Base-by-base conservation (phyloP, 2,329 filamentous ascomycete species). In the Setomelanomma holmii region DNA sequence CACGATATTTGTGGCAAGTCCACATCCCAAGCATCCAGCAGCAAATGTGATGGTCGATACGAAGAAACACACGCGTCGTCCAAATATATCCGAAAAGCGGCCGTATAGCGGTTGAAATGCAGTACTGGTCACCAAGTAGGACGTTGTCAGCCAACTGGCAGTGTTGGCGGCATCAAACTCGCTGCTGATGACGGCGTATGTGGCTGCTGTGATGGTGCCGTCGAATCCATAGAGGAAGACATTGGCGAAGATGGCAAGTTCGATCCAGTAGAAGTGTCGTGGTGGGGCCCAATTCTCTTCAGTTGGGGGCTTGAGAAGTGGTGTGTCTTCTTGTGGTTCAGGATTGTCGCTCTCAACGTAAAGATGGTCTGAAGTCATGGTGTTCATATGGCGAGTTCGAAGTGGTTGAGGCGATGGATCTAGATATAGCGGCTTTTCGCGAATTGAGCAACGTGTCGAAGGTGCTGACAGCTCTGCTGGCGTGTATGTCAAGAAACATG, bases 31-130 rank as follows among this genome's bases (percentile, higher is more conserved):
- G 52, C 68, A 71, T 11, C 68, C 69, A 17, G 58, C 40, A n/a
- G 58, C 63, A 33, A 71, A 71, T 0, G 67, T 63, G n/a, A 64
- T 63, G 1, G 66, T 68, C 16, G 64, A 66, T 2, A 71, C 59
- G 50, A 65, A 48, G 83, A 82, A 14, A 87, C 53, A 45, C 12
- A 44, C 40, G 14, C 40, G 36, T 14, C 39, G 35, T 20, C 84
- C 83, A 47, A 86, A 79, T 2, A 86, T 83, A 68, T 86, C 83
- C 0, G 83, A 85, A 4, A 86, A 62, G 5, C 84, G 79, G 16
- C 85, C 85, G 63, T 87, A 87, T 0, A 88, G 76, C 55, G 86
- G 83, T 57, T 86, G 85, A 58, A 87, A 88, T 24, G 83, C 81
- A 0, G 85, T 87, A 55, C 82, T 83, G 33, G 81, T 82, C 35